phyloP scores from a whole-genome alignment of 371 early-diverging fungal genomes.

The Enterospora canceri region DNA sequence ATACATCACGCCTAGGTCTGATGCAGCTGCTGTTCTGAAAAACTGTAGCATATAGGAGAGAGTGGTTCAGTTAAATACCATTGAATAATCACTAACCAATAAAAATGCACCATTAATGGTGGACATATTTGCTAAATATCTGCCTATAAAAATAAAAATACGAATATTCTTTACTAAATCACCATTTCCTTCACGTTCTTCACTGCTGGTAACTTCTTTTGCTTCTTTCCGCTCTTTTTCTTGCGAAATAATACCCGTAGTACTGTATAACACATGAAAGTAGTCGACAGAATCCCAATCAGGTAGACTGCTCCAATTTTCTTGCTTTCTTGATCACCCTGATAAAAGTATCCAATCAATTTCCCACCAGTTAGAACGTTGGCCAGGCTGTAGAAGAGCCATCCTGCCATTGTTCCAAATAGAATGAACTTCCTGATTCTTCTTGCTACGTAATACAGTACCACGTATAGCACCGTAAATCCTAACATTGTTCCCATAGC shows the following conservation, averaged over 20 bases:
- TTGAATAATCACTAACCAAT: too few species aligned
- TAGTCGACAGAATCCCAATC: neutral
- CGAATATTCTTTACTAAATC: too few species aligned
- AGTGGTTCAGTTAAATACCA: neutral
- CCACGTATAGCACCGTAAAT: neutral
- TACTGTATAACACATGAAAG: neutral
- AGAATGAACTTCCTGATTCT: neutral
- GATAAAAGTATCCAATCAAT: neutral
- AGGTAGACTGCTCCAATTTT: neutral
- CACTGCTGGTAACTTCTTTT: too few species aligned
- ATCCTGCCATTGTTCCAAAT: neutral
- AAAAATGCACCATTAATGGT: too few species aligned
- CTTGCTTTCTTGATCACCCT: neutral
- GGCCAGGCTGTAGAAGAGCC: neutral
- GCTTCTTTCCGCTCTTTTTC: neutral
- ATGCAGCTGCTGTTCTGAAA: neutral
- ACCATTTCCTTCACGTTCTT: too few species aligned
- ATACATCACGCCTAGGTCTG: neutral
- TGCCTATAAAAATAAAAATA: too few species aligned
- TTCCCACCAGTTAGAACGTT: neutral
- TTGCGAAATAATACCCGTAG: neutral
- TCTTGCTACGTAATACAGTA: neutral
- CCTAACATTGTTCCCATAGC: neutral
- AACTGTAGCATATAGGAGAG: neutral
- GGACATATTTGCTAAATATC: too few species aligned